These are phyloP conservation scores for Lecanosticta acicola DNA, from an alignment of 2,329 filamentous ascomycete genomes.

Conservation along the genomic window DNA sequence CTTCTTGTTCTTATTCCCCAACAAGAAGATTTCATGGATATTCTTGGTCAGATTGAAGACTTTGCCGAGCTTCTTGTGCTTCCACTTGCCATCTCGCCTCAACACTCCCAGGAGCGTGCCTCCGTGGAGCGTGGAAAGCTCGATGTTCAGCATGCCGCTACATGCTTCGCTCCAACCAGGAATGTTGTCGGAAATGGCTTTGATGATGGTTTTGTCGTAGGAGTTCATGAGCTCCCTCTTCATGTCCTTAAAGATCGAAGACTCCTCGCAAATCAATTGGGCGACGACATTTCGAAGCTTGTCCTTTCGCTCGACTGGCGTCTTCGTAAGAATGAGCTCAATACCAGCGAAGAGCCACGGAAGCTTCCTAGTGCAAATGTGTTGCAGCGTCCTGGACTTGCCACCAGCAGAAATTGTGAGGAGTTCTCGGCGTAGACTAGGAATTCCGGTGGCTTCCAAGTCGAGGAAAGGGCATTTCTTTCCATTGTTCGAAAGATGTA, in stretches of 20 bases:
- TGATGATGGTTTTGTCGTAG: neutral
- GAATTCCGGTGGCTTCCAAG: slow-evolving; percentile 6
- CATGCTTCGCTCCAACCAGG: neutral
- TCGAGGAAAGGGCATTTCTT: slow-evolving; percentile 8
- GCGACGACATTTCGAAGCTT: slow-evolving; percentile 9
- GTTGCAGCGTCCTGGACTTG: slow-evolving; percentile 9
- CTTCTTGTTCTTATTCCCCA: neutral
- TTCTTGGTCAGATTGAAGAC: neutral
- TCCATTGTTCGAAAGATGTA: slow-evolving; percentile 6
- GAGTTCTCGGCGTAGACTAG: slow-evolving; percentile 2
- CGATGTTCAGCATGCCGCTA: neutral
- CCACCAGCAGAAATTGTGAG: slow-evolving; percentile 6
- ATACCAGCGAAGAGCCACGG: slow-evolving; percentile 13
- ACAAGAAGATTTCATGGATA: slow-evolving; percentile 1
- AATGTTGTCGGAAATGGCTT: neutral
- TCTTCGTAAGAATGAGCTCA: slow-evolving; percentile 12
- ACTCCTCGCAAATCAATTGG: neutral
- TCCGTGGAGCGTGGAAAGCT: neutral
- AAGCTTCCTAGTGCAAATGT: slow-evolving; percentile 3
- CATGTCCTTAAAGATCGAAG: neutral
- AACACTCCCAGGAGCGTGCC: slow-evolving; percentile 1
- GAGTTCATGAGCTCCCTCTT: neutral
- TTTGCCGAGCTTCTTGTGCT: neutral
- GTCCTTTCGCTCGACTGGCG: slow-evolving; percentile 11
- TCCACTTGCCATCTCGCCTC: slow-evolving; percentile 1